Conservation (phyloP, 805 yeast genomes). For the Lipomyces orientalis region DNA sequence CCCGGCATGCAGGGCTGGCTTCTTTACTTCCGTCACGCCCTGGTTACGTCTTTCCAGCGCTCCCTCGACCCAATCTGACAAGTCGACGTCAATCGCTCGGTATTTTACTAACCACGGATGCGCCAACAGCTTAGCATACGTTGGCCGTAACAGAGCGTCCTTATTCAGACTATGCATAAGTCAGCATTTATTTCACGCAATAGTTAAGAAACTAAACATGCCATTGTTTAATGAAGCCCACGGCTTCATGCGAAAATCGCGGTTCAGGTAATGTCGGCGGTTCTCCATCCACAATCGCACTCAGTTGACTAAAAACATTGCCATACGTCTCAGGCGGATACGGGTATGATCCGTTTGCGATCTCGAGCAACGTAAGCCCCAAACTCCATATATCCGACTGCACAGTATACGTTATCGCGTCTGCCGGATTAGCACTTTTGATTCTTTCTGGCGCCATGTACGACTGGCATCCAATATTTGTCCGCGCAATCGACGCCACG, state of each 20-base stretch:
- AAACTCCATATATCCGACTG: slow-evolving; percentile 96
- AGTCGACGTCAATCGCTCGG: slow-evolving; percentile 51
- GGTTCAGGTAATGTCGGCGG: slow-evolving; percentile 77
- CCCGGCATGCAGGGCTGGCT: slow-evolving; percentile 35
- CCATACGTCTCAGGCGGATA: slow-evolving; percentile 93
- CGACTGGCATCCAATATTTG: slow-evolving; percentile 96
- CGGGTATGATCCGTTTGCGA: slow-evolving; percentile 92
- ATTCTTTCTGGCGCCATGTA: slow-evolving; percentile 99
- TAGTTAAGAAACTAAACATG: slow-evolving; percentile 9
- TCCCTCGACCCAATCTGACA: slow-evolving; percentile 48
- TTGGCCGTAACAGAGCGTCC: slow-evolving; percentile 79
- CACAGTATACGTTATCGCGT: slow-evolving; percentile 82
- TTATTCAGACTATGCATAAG: slow-evolving; percentile 58
- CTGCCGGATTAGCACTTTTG: slow-evolving; percentile 55
- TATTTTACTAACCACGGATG: slow-evolving; percentile 82
- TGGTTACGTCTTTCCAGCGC: slow-evolving; percentile 14
- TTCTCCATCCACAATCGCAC: slow-evolving; percentile 96
- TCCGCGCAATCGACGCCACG: slow-evolving; percentile 92
- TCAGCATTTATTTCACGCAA: slow-evolving; percentile 46
- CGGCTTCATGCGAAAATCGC: slow-evolving; percentile 74
- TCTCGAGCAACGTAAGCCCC: slow-evolving; percentile 84
- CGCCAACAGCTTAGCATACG: slow-evolving; percentile 71
- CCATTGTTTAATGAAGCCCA: slow-evolving; percentile 71
- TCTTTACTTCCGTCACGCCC: not conserved
- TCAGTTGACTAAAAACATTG: slow-evolving; percentile 87